These are phyloP conservation scores for Phytophthora sojae DNA, from an alignment of 352 stramenopile genomes.

Conservation along the genomic window DNA sequence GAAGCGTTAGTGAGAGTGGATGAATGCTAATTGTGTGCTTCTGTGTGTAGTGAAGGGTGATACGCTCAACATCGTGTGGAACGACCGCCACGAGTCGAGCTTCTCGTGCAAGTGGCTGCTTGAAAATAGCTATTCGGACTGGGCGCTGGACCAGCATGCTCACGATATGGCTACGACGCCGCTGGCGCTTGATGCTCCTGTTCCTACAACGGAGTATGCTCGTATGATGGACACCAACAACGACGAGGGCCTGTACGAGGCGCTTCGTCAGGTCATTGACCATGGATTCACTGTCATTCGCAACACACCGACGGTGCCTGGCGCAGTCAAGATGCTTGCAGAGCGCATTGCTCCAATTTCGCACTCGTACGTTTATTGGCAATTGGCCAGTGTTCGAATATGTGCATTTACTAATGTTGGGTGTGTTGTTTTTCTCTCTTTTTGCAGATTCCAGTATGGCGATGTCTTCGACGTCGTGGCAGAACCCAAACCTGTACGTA, in stretches of 20 bases:
- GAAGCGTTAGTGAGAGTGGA: neutral
- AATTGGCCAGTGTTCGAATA: neutral
- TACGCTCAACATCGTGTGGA: constrained; percentile 77
- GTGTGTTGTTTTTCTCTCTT: neutral
- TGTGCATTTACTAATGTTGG: neutral
- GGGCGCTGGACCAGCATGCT: constrained; percentile 55
- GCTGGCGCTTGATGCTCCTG: constrained; percentile 51
- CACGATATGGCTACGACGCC: constrained; percentile 56
- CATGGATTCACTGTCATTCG: constrained; percentile 76
- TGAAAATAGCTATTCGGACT: constrained; percentile 81
- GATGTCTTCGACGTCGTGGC: constrained; percentile 87
- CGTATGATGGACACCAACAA: constrained; percentile 71
- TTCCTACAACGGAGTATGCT: constrained; percentile 68
- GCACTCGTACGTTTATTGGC: constrained; percentile 66
- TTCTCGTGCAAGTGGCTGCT: constrained; percentile 78
- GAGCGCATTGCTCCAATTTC: constrained; percentile 84
- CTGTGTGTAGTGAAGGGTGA: constrained; percentile 67
- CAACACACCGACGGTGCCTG: constrained; percentile 65
- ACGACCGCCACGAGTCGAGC: constrained; percentile 69
- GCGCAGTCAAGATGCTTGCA: constrained; percentile 76
- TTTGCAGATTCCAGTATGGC: constrained; percentile 80
- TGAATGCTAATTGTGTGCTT: neutral
- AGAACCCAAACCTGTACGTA: constrained; percentile 76
- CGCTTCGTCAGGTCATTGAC: constrained; percentile 75
- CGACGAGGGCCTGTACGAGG: constrained; percentile 71